phyloP scores from a whole-genome alignment of 2,329 filamentous ascomycete species.

The Colletotrichum trifolii region DNA sequence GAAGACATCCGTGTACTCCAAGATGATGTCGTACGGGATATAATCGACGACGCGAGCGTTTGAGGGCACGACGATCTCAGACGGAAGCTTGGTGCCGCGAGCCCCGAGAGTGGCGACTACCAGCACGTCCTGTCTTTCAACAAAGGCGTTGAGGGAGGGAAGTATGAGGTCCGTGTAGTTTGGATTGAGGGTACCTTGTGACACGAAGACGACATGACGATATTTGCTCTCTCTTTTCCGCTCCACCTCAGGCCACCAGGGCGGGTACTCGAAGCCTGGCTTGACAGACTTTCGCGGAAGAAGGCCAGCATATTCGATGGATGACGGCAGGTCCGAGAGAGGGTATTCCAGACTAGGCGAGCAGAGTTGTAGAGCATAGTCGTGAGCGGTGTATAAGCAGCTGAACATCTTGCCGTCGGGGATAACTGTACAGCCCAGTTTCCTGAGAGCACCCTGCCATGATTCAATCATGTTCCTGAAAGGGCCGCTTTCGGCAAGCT shows the following conservation, averaged over 20 bases:
- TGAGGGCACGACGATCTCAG: constrained; percentile 39
- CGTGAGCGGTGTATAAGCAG: constrained; percentile 39
- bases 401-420: constrained; percentile 17
- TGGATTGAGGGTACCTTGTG: constrained; percentile 58
- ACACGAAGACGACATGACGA: constrained; percentile 53
- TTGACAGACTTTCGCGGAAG: constrained; percentile 47
- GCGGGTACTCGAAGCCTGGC: constrained; percentile 47
- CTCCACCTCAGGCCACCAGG: constrained; percentile 58
- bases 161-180: constrained; percentile 55
- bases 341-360: constrained; percentile 53
- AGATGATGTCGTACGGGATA: constrained; percentile 58
- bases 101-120: constrained; percentile 47
- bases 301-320: constrained; percentile 57
- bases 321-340: constrained; percentile 48
- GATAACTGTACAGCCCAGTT: constrained; percentile 17
- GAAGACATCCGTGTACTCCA: constrained; percentile 57
- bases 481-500: constrained; percentile 31
- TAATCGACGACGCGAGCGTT: constrained; percentile 60
- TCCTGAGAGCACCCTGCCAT: constrained; percentile 13
- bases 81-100: constrained; percentile 37
- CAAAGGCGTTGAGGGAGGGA: constrained; percentile 56
- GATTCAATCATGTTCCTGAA: constrained; percentile 30
- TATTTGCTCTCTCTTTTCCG: constrained; percentile 23
- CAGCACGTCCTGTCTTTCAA: constrained; percentile 50
- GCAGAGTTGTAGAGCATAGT: constrained; percentile 51